Conservation (phyloP, 768 basidiomycete genomes). For the Leucosporidium creatinivorum region DNA sequence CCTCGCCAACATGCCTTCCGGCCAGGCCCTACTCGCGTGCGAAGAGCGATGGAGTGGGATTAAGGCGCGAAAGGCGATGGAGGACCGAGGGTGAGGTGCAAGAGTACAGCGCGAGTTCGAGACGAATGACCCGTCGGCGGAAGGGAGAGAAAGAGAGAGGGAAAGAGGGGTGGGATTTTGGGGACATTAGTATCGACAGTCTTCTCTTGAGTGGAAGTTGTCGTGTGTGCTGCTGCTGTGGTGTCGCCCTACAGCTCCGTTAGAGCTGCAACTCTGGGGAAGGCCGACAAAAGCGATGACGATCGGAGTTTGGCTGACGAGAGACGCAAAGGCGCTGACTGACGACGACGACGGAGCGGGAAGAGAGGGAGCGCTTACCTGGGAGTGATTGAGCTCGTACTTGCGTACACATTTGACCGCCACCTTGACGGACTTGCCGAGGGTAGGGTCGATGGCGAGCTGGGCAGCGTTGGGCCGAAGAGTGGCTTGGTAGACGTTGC, state of each 20-base stretch:
- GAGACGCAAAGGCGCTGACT: slow-evolving; percentile 10
- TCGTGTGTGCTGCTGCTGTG: too few relatives aligned
- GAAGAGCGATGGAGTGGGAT: slow-evolving; percentile 33
- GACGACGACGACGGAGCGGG: slow-evolving; percentile 1
- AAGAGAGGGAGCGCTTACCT: slow-evolving; percentile 55
- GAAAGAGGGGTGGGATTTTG: slow-evolving; percentile 1
- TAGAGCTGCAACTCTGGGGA: background rate
- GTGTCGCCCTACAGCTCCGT: background rate
- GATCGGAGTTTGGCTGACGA: too few relatives aligned
- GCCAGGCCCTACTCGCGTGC: slow-evolving; percentile 19
- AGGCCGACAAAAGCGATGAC: slow-evolving; percentile 23
- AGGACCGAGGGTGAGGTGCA: slow-evolving; percentile 22
- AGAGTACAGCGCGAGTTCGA: slow-evolving; percentile 16
- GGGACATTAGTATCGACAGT: too few relatives aligned
- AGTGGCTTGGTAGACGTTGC: slow-evolving; percentile 88
- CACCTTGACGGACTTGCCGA: slow-evolving; percentile 58
- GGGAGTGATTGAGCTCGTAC: slow-evolving; percentile 78
- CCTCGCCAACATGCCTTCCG: slow-evolving; percentile 35
- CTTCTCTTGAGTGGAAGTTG: too few relatives aligned
- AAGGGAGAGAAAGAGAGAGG: slow-evolving; percentile 21
- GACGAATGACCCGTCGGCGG: slow-evolving; percentile 10
- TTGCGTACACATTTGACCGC: slow-evolving; percentile 91
- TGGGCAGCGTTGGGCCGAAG: slow-evolving; percentile 26
- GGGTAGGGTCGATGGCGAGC: slow-evolving; percentile 54
- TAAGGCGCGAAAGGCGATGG: too few relatives aligned